These are phyloP conservation scores for Datura wrightii DNA, from an alignment of 257 asterid genomes.

Conservation along the genomic window DNA sequence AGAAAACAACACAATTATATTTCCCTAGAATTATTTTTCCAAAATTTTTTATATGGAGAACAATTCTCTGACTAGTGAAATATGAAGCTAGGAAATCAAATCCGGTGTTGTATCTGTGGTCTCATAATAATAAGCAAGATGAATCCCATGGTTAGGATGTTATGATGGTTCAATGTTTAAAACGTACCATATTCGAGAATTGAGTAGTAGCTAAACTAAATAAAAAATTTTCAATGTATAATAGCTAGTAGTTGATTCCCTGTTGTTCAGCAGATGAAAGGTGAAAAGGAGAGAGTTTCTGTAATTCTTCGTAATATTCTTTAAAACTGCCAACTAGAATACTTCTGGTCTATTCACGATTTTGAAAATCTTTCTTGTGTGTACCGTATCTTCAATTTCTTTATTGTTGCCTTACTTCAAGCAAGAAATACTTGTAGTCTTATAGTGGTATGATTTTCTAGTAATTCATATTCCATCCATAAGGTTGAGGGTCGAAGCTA, in stretches of 20 bases:
- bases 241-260: constrained; percentile 6
- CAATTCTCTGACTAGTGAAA: neutral
- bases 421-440: too few relatives aligned
- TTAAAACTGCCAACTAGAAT: neutral
- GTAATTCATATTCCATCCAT: too few relatives aligned
- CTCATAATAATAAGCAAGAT: neutral
- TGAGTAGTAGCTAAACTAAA: too few relatives aligned
- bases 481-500: too few relatives aligned
- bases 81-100: neutral
- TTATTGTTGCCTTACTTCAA: too few relatives aligned
- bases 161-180: too few relatives aligned
- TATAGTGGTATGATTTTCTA: too few relatives aligned
- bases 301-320: neutral
- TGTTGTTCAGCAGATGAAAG: neutral
- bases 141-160: neutral
- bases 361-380: neutral
- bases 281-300: neutral
- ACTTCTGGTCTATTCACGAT: neutral
- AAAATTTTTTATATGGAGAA: neutral
- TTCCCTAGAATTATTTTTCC: neutral
- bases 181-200: neutral
- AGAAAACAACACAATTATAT: neutral
- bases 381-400: neutral
- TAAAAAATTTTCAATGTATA: neutral
- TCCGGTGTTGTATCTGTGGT: neutral